Percentiles rank a stretch among this genome's conserved stretches.
phyloP scores from a whole-genome alignment of 257 asterid species.

The Jacaranda mimosifolia region DNA sequence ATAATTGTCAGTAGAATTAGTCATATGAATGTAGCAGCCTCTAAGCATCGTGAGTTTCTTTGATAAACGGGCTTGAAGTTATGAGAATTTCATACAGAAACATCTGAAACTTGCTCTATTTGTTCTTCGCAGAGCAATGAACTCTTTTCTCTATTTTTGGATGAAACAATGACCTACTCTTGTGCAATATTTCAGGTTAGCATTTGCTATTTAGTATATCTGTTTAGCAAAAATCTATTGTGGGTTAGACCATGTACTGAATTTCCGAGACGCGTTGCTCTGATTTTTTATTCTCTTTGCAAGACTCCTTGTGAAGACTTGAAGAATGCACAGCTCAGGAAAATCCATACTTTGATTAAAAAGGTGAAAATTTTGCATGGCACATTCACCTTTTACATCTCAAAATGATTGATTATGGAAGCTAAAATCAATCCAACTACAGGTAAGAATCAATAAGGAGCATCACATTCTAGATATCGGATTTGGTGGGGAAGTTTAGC shows the following conservation, averaged over 20 bases:
- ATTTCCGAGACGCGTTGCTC: neutral
- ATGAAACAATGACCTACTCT: conserved; percentile 84
- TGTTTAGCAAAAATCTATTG: neutral
- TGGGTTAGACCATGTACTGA: neutral
- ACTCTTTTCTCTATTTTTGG: conserved; percentile 62
- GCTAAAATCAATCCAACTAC: conserved; percentile 17
- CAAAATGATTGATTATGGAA: neutral
- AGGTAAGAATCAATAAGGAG: conserved; percentile 63
- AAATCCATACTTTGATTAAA: conserved; percentile 61
- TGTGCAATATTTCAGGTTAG: conserved; percentile 76
- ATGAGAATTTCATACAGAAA: no score
- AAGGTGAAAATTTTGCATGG: conserved; percentile 47
- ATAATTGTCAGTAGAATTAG: neutral
- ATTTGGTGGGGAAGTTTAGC: conserved; percentile 80
- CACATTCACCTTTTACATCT: neutral
- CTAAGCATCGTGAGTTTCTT: no score
- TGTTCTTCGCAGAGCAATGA: conserved; percentile 70
- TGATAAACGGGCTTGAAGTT: no score
- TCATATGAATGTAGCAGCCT: neutral
- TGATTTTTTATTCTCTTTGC: neutral
- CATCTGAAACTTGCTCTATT: neutral
- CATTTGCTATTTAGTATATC: neutral
- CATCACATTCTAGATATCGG: conserved; percentile 78
- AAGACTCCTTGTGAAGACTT: conserved; percentile 70
- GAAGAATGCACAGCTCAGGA: conserved; percentile 69